phyloP scores from a whole-genome alignment of 441 rosid genomes.

The Heliophila coronopifolia region DNA sequence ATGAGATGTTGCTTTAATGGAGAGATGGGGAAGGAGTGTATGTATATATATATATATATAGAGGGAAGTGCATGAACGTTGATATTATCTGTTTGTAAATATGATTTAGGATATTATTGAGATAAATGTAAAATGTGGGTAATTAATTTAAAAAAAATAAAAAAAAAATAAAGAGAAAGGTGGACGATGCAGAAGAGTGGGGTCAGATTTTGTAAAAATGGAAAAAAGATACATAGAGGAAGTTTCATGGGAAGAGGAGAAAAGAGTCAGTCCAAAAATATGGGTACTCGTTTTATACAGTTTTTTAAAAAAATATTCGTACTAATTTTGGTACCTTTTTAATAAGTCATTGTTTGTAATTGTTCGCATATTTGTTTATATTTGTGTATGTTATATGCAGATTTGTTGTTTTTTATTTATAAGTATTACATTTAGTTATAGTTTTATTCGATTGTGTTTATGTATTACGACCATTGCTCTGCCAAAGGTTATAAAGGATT shows the following conservation, averaged over 20 bases:
- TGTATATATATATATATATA: constrained; percentile 13
- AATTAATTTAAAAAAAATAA: not conserved
- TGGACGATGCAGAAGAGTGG: constrained; percentile 15
- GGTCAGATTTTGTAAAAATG: constrained; percentile 15
- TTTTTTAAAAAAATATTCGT: too few species aligned
- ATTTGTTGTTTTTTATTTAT: too few species aligned
- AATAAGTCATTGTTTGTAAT: too few species aligned
- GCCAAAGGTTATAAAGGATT: too few species aligned
- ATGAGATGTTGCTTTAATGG: constrained; percentile 13
- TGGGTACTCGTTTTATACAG: constrained; percentile 12
- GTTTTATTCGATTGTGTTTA: too few species aligned
- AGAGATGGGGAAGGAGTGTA: constrained; percentile 17
- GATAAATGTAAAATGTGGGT: constrained; percentile 25
- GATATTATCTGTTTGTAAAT: constrained; percentile 3
- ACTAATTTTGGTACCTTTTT: too few species aligned
- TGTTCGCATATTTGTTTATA: too few species aligned
- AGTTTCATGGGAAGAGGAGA: constrained; percentile 24
- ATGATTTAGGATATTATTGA: not conserved
- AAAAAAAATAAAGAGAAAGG: not conserved
- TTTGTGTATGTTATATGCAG: too few species aligned
- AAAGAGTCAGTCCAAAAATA: constrained; percentile 22
- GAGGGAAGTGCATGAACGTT: constrained; percentile 24
- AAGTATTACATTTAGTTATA: too few species aligned
- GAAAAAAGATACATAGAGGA: constrained; percentile 18
- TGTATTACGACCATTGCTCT: too few species aligned